phyloP scores from a whole-genome alignment of 1,284 basidiomycete species.

The Heterobasidion annosum region DNA sequence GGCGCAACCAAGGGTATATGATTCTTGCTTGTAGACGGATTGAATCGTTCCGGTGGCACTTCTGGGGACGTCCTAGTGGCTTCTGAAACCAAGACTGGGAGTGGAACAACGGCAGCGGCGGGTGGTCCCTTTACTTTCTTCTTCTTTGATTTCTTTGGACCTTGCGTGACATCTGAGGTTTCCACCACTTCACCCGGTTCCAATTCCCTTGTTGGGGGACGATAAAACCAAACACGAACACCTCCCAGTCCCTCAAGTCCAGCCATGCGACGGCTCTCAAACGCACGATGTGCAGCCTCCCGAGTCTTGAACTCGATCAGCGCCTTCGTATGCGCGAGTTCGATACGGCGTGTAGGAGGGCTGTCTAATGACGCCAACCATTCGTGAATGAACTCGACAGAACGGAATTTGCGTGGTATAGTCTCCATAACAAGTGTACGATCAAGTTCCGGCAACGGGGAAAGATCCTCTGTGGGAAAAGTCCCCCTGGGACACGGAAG shows the following conservation, averaged over 20 bases:
- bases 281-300: constrained; percentile 37
- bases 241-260: constrained; percentile 33
- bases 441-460: constrained; percentile 28
- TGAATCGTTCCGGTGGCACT: too few relatives aligned
- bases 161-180: background rate
- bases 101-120: background rate
- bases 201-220: constrained; percentile 10
- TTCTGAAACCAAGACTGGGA: background rate
- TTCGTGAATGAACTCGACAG: constrained; percentile 15
- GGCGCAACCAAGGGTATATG: too few relatives aligned
- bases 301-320: constrained; percentile 43
- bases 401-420: constrained; percentile 43
- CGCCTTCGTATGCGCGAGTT: constrained; percentile 31
- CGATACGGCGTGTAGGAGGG: constrained; percentile 27
- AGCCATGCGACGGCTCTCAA: constrained; percentile 36
- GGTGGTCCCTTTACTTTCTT: constrained; percentile 3
- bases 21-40: too few relatives aligned
- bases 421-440: constrained; percentile 53
- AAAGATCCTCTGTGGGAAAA: background rate
- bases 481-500: background rate
- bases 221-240: constrained; percentile 44
- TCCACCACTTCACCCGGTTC: constrained; percentile 13
- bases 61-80: too few relatives aligned
- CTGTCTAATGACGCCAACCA: constrained; percentile 38
- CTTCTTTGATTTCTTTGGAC: background rate